Conservation (phyloP, 2,329 filamentous ascomycete species). For the Aspergillus ustus region DNA sequence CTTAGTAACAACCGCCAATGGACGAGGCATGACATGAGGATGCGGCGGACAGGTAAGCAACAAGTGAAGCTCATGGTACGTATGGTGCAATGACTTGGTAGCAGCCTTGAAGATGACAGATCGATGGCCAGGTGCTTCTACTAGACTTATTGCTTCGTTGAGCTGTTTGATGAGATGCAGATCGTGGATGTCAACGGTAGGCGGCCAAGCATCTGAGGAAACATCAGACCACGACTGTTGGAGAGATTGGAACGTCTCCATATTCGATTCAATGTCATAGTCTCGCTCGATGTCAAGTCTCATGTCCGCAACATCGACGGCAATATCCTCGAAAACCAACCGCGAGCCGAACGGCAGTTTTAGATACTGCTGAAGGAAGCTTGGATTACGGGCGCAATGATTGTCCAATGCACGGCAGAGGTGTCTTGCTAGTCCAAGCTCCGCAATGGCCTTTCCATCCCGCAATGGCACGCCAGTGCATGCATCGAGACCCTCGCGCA, state of each 20-base stretch:
- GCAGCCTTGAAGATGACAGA: slow-evolving; percentile 11
- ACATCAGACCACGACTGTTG: slow-evolving; percentile 12
- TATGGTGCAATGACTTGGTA: slow-evolving; percentile 7
- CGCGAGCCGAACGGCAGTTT: slow-evolving; percentile 13
- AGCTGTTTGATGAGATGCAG: slow-evolving; percentile 9
- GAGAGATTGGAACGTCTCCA: slow-evolving; percentile 6
- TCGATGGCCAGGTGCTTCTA: not conserved
- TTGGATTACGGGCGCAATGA: slow-evolving; percentile 9
- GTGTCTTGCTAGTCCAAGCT: slow-evolving; percentile 12
- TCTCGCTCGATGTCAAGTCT: slow-evolving; percentile 8
- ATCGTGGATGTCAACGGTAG: slow-evolving; percentile 2
- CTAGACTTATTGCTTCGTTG: slow-evolving; percentile 10
- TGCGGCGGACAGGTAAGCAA: slow-evolving; percentile 9
- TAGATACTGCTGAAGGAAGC: slow-evolving; percentile 7
- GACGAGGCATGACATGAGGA: slow-evolving; percentile 12
- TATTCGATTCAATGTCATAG: slow-evolving; percentile 7
- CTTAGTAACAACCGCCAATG: slow-evolving; percentile 11
- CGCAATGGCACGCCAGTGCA: slow-evolving; percentile 9
- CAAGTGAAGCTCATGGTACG: slow-evolving; percentile 16
- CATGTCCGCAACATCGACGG: slow-evolving; percentile 7
- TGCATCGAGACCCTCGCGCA: slow-evolving; percentile 10
- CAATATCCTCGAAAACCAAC: slow-evolving; percentile 13
- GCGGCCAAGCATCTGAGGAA: slow-evolving; percentile 6
- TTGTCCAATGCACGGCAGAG: slow-evolving; percentile 13
- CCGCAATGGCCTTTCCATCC: slow-evolving; percentile 11